Evolutionary conservation across 2,329 filamentous ascomycete species (phyloP), one percentile per base, ranked within the genome.

Genomic region (Sarocladium oryzae): DNA sequence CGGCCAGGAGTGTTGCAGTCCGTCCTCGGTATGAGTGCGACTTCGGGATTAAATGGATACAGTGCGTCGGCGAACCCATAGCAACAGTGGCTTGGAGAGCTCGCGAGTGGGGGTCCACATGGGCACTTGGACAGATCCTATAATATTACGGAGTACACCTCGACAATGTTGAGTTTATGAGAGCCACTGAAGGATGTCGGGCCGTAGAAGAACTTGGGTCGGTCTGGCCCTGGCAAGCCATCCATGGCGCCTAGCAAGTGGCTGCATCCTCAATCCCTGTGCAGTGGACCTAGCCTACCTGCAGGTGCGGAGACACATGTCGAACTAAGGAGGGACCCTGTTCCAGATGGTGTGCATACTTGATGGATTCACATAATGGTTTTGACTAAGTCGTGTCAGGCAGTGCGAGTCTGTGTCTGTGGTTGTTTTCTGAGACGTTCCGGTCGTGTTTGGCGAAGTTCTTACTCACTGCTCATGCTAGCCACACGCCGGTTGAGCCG

Each of bases 301-400:
- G 43, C 43, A 48, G 24, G 26, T 32, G 43, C 43, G 43, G 43
- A 48, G 43, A 20, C 43, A 7, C 43, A 30, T 32, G 26, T 48
- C 26, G 43, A 48, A 48, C 43, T 26, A 32, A 45, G 21, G 7
- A 33, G 18, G 33, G 43, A 48, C 43, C 43, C 43, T 48, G 43
- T 48, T 48, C 43, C 28, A 48, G 43, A 48, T 48, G 43, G 43
- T 48, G 28, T 48, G 43, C 43, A 48, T 48, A 33, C 43, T 48
- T 48, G 43, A 48, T 48, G 26, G 43, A 48, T 45, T 45, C 7
- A 45, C 40, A 45, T 45, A 45, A 28, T 26, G 43, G 24, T 48
- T 32, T 32, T n/a, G 26, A 48, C n/a, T n/a, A 16, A 48, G 28
- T 28, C 9, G 40, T 41, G 37, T 20, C 7, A 24, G 16, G 18